These are phyloP conservation scores for Stagonosporopsis tanaceti DNA, from an alignment of 2,329 filamentous ascomycete species.

Conservation along the genomic window DNA sequence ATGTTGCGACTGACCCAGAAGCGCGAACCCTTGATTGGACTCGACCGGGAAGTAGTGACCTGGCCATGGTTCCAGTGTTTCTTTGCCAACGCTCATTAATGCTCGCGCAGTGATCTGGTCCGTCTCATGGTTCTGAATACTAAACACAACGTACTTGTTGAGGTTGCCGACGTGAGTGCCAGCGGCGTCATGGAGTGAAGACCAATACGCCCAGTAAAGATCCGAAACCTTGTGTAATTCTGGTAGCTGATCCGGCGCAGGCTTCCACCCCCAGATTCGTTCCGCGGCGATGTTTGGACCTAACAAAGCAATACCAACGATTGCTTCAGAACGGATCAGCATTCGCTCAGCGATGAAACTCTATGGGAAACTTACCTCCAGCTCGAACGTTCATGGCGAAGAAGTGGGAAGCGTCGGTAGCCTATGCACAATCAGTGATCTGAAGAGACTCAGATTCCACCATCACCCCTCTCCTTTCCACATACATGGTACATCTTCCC, in stretches of 20 bases:
- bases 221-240: conserved; percentile 24
- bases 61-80: conserved; percentile 23
- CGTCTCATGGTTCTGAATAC: conserved; percentile 25
- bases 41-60: conserved; percentile 22
- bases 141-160: conserved; percentile 23
- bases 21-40: conserved; percentile 23
- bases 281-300: background rate
- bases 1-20: conserved; percentile 4
- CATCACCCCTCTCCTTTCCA: background rate
- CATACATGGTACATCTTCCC: background rate
- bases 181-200: conserved; percentile 9
- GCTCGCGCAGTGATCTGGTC: conserved; percentile 20
- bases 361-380: background rate
- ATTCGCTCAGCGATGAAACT: background rate
- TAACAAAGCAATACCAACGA: background rate
- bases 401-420: background rate
- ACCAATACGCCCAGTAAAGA: conserved; percentile 32
- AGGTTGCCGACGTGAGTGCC: conserved; percentile 22
- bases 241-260: conserved; percentile 24
- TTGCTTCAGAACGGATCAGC: background rate
- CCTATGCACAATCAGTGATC: background rate
- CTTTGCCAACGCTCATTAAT: conserved; percentile 11
- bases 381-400: background rate
- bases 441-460: background rate
- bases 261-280: background rate